Base-by-base conservation (phyloP, 2,329 filamentous ascomycete species). In the Ascochyta clinopodiicola region DNA sequence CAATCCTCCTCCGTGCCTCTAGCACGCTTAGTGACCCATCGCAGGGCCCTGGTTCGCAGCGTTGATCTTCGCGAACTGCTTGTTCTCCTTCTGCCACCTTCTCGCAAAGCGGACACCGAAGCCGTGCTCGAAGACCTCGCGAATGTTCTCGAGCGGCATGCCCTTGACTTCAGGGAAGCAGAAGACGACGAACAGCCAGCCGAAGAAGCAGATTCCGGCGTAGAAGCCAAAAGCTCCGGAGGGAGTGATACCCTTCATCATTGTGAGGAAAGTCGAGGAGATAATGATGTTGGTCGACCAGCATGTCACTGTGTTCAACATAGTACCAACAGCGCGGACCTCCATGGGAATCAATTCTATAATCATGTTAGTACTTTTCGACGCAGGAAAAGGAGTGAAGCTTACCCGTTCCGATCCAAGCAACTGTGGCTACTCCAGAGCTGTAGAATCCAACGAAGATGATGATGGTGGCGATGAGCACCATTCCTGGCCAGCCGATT, bases 171-270 rank as follows among this genome's bases (percentile, higher is more conserved):
- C 74, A 1, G 75, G 74, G 56, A 72, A 77, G 64, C 72, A 76
- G 67, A 72, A 66, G 45, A 73, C 57, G 35, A 75, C 59, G 27
- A 71, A 70, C 1, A 75, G 37, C 69, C 72, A 77, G 6, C 73
- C 73, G 17, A 74, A 19, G 27, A 72, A 69, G 54, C 72, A 76
- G 40, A 77, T 73, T 0, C 62, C 71, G 3, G 67, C 67, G 56
- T 77, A 77, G 58, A 77, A 77, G 3, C 74, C 74, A 34, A 78
- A 76, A 1, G 74, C 71, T 0, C 74, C 74, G 12, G 63, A 70
- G 0, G 73, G 72, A 0, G 73, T 75, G 48, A 75, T 72, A 5
- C 64, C 66, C 45, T 76, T 75, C 75, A 76, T 77, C 71, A 76
- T 75, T 6, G 69, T 68, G 13, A 77, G 49, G 66, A 77, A 76